Evolutionary conservation across 495 filamentous ascomycete genomes (phyloP), one percentile per base, ranked within the genome.

Genomic region (Platismatia glauca): DNA sequence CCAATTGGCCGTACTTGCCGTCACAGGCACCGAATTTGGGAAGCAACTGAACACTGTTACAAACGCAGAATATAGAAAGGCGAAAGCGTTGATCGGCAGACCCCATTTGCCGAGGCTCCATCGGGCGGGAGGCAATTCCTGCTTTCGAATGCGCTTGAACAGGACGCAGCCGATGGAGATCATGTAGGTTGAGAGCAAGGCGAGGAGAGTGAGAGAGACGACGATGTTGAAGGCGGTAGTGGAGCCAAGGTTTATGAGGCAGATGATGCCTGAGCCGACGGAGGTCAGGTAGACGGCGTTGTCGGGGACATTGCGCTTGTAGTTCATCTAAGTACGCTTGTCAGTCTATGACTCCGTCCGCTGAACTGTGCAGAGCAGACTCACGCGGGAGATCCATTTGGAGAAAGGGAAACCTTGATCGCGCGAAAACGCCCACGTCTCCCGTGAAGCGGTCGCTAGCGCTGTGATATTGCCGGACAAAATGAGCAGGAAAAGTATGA

Each of bases 361-460:
- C 41, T 9, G 41, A 2, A 43, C 9, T 9, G 7, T 39, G 37
- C 22, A 9, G 44, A 55, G 27, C 52, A 4, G n/a, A n/a, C n/a
- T n/a, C 46, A 68, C 48, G 24, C 48, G 15, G 38, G 69, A 48
- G 31, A 81, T 76, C 57, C 71, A 70, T 6, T 41, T 50, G 24
- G 73, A 75, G 56, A 77, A 80, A 1, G 80, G 80, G 11, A 81
- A 66, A 15, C 77, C 80, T 8, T 71, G 64, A 64, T 83, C 80
- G 12, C 78, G 66, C 0, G 80, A 75, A 59, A 83, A 82, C 2
- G 79, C 71, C 73, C 76, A 82, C 11, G 68, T 63, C 53, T 78
- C 71, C 18, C 79, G 70, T 20, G 74, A 77, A 5, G 74, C 70
- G 3, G 76, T 71, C 6, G 78, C 77, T 13, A 77, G 68, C 37